Conservation (phyloP, 179 eudicot species). For the Camellia oleifera region DNA sequence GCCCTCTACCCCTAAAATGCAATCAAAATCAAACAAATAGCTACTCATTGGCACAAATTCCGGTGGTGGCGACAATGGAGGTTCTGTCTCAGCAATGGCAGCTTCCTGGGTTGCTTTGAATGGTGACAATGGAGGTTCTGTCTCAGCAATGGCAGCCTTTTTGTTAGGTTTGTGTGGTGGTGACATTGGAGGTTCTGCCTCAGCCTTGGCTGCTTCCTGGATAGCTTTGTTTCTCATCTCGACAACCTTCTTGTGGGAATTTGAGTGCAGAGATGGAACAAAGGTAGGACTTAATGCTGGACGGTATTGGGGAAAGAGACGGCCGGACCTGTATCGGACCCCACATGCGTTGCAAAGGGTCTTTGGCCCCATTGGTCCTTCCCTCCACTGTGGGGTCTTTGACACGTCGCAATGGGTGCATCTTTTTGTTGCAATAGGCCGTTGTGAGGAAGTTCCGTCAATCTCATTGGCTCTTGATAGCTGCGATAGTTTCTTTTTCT, state of each 20-base stretch:
- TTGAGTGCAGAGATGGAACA: slow-evolving; percentile 42
- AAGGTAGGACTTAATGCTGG: slow-evolving; percentile 52
- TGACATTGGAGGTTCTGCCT: slow-evolving; percentile 2
- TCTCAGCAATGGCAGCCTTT: background rate
- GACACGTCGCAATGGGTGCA: slow-evolving; percentile 41
- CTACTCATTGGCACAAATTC: slow-evolving; percentile 27
- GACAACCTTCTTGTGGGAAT: slow-evolving; percentile 41
- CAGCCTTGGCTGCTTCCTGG: background rate
- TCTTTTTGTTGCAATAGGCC: slow-evolving; percentile 16
- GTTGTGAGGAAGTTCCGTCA: too few relatives aligned
- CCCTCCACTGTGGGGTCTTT: slow-evolving; percentile 60
- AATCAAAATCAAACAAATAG: slow-evolving; percentile 23
- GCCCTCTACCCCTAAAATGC: slow-evolving; percentile 2
- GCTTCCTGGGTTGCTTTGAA: background rate
- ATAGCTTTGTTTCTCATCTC: slow-evolving; percentile 38
- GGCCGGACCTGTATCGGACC: slow-evolving; percentile 38
- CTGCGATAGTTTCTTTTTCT: slow-evolving; percentile 19
- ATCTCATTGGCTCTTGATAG: background rate
- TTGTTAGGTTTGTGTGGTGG: slow-evolving; percentile 8
- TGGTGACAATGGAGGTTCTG: slow-evolving; percentile 8
- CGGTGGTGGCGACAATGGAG: slow-evolving; percentile 12
- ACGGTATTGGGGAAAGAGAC: slow-evolving; percentile 52
- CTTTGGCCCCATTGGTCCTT: slow-evolving; percentile 49
- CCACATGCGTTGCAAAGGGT: slow-evolving; percentile 67
- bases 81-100: background rate